Conservation (phyloP, 2,329 filamentous ascomycete species). For the Colletotrichum sojae region DNA sequence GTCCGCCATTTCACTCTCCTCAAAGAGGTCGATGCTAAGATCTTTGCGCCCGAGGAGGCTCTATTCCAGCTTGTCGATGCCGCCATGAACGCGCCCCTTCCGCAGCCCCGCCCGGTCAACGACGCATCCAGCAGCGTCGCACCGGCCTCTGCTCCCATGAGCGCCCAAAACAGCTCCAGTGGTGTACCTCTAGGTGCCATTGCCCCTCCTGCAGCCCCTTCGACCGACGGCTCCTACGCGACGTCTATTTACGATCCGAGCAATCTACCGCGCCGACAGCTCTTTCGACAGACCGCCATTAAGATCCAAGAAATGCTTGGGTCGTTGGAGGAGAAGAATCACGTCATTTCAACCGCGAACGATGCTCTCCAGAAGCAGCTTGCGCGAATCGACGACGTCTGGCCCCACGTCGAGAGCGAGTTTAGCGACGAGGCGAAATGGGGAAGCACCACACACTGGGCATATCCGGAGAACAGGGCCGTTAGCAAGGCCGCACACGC, state of each 20-base stretch:
- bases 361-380: conserved; percentile 90
- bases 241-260: conserved; percentile 65
- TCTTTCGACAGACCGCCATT: conserved; percentile 83
- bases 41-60: conserved; percentile 88
- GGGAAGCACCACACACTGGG: conserved; percentile 94
- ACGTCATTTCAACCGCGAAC: conserved; percentile 93
- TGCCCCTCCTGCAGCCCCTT: conserved; percentile 51
- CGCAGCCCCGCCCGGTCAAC: conserved; percentile 60
- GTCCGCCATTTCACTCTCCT: conserved; percentile 95
- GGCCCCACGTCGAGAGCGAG: conserved; percentile 87
- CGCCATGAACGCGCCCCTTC: conserved; percentile 67
- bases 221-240: conserved; percentile 60
- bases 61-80: conserved; percentile 82
- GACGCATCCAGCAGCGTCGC: conserved; percentile 60
- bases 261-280: conserved; percentile 77
- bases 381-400: conserved; percentile 86
- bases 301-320: conserved; percentile 88
- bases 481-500: conserved; percentile 71
- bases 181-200: conserved; percentile 55
- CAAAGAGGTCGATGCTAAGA: conserved; percentile 98
- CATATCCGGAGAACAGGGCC: conserved; percentile 88
- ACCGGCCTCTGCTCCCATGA: conserved; percentile 63
- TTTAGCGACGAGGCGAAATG: conserved; percentile 95
- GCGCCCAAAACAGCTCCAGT: conserved; percentile 64
- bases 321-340: conserved; percentile 96